These are phyloP conservation scores for Botrytis cinerea DNA, from an alignment of 2,329 filamentous ascomycete species.

Conservation along the genomic window DNA sequence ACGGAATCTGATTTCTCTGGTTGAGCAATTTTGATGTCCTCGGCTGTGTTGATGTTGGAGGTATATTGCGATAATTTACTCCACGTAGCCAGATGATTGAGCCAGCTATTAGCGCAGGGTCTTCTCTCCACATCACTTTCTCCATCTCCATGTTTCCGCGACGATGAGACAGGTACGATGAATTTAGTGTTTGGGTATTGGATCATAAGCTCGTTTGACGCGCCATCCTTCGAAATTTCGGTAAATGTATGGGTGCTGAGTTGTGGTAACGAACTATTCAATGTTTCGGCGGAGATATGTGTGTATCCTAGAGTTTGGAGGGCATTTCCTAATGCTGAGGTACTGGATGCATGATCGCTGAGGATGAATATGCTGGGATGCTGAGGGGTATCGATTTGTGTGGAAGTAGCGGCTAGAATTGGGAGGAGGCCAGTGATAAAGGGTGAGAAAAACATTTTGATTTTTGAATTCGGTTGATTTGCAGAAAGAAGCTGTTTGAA, in stretches of 20 bases:
- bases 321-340: conserved; percentile 3
- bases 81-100: conserved; percentile 19
- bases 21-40: background rate
- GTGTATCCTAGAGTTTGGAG: conserved; percentile 20
- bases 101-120: conserved; percentile 21
- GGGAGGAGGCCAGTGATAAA: conserved; percentile 20
- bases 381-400: background rate
- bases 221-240: background rate
- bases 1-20: background rate
- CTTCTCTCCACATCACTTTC: background rate
- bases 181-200: conserved; percentile 22
- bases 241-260: conserved; percentile 16
- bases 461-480: background rate
- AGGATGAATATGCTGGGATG: conserved; percentile 21
- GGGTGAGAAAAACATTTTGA: conserved; percentile 21
- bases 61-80: background rate
- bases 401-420: conserved; percentile 18
- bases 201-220: background rate
- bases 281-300: background rate
- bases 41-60: background rate
- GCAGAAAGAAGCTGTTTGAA: background rate
- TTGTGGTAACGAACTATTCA: conserved; percentile 10
- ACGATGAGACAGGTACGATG: conserved; percentile 6
- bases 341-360: conserved; percentile 4
- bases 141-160: background rate